Evolutionary conservation across 2,329 filamentous ascomycete genomes (phyloP).

Genomic region (Penicillium sp.): DNA sequence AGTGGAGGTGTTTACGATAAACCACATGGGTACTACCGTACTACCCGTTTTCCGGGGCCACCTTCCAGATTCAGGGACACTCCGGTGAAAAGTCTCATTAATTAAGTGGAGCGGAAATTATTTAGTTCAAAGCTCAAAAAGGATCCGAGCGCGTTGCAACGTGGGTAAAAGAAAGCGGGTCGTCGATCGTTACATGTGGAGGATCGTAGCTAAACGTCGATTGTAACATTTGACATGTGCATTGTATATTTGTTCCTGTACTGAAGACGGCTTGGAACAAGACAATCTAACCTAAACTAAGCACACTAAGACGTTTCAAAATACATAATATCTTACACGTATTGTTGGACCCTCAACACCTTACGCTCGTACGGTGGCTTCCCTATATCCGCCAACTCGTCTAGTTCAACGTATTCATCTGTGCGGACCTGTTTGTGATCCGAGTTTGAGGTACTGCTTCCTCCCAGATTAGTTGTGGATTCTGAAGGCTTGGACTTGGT

Average conservation of each 20-base stretch:
- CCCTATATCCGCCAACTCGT: not conserved
- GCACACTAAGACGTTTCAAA: not conserved
- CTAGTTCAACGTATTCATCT: not conserved
- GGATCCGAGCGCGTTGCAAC: not conserved
- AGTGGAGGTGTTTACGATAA: not conserved
- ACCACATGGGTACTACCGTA: not conserved
- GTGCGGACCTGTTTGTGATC: not conserved
- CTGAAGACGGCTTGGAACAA: not conserved
- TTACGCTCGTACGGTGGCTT: not conserved
- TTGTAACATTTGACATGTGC: not conserved
- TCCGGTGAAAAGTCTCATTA: not conserved
- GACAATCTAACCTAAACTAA: not conserved
- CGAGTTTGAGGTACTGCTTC: not conserved
- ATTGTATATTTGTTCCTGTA: not conserved
- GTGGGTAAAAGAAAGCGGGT: not conserved
- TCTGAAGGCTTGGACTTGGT: not conserved
- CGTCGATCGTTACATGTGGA: not conserved
- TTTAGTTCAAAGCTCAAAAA: not conserved
- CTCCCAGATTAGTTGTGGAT: not conserved
- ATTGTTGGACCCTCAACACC: not conserved
- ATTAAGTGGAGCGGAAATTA: not conserved
- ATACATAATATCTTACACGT: not conserved
- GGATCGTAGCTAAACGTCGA: not conserved
- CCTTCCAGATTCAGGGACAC: not conserved
- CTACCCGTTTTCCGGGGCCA: not conserved